These are phyloP conservation scores for Vitis rotundifolia DNA, from an alignment of 164 flowering plant species.

Conservation along the genomic window DNA sequence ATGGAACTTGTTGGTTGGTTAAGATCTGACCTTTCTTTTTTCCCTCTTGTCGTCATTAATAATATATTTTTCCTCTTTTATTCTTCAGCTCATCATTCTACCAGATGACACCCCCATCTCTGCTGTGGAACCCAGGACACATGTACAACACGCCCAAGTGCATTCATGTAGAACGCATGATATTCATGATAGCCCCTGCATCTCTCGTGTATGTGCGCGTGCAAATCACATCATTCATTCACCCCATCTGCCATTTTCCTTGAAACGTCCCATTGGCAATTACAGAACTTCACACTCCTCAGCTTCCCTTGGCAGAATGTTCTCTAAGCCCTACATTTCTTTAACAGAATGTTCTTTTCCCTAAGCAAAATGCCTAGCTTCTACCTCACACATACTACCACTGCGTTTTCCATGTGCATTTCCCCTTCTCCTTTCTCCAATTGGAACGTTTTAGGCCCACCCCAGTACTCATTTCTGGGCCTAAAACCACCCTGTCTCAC, in stretches of 20 bases:
- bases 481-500: not conserved
- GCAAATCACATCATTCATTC: not conserved
- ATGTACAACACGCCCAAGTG: not conserved
- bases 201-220: not conserved
- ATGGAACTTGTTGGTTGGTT: too few relatives aligned
- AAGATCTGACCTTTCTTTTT: too few relatives aligned
- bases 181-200: not conserved
- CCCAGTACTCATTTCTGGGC: not conserved
- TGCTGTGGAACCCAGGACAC: not conserved
- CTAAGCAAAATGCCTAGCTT: too few relatives aligned
- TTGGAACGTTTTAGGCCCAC: not conserved
- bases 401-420: not conserved
- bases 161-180: too few relatives aligned
- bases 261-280: too few relatives aligned
- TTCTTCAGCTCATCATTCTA: not conserved
- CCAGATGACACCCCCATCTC: not conserved
- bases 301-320: not conserved
- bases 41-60: too few relatives aligned
- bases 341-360: too few relatives aligned
- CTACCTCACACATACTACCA: too few relatives aligned
- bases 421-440: conserved; percentile 2
- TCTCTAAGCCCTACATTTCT: too few relatives aligned
- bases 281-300: too few relatives aligned
- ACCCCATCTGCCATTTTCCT: too few relatives aligned
- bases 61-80: too few relatives aligned